phyloP scores from a whole-genome alignment of 2,329 filamentous ascomycete species.

The Gliomastix tumulicola region DNA sequence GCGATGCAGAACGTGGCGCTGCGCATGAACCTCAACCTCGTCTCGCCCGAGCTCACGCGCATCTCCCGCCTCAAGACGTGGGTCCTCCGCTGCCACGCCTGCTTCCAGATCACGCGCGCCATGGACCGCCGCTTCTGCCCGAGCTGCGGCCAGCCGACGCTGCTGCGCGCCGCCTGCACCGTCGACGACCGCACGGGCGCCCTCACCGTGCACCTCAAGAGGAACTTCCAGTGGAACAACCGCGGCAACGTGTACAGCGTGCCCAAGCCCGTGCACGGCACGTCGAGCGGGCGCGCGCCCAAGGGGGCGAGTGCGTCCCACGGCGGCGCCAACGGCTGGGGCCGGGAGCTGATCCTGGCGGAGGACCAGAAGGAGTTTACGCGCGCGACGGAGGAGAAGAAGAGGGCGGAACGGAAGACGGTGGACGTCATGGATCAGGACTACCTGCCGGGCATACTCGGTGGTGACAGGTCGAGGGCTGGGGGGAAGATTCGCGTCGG shows the following conservation, averaged over 20 bases:
- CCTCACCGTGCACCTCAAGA: constrained; percentile 82
- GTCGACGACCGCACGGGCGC: constrained; percentile 67
- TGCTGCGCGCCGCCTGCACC: constrained; percentile 79
- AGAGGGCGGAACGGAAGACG: constrained; percentile 60
- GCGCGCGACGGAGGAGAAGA: constrained; percentile 54
- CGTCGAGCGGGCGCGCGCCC: constrained; percentile 67
- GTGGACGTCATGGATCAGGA: constrained; percentile 97
- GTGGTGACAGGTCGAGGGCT: constrained; percentile 57
- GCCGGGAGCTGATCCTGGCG: constrained; percentile 71
- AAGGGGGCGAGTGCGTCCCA: constrained; percentile 27
- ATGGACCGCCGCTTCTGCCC: constrained; percentile 90
- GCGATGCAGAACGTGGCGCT: constrained; percentile 97
- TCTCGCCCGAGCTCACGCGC: constrained; percentile 71
- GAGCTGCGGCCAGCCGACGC: constrained; percentile 78
- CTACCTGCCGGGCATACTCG: constrained; percentile 79
- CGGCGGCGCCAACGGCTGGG: constrained; percentile 85
- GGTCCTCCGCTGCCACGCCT: constrained; percentile 88
- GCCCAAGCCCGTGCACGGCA: constrained; percentile 81
- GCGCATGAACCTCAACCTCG: constrained; percentile 87
- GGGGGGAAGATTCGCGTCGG: constrained; percentile 72
- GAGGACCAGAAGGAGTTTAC: constrained; percentile 96
- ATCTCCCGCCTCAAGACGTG: constrained; percentile 83
- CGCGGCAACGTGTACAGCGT: constrained; percentile 88
- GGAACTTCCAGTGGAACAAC: constrained; percentile 94
- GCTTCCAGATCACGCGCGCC: constrained; percentile 78